These are phyloP conservation scores for Cladosporium sp. DNA, from an alignment of 2,329 filamentous ascomycete genomes.

Conservation along the genomic window DNA sequence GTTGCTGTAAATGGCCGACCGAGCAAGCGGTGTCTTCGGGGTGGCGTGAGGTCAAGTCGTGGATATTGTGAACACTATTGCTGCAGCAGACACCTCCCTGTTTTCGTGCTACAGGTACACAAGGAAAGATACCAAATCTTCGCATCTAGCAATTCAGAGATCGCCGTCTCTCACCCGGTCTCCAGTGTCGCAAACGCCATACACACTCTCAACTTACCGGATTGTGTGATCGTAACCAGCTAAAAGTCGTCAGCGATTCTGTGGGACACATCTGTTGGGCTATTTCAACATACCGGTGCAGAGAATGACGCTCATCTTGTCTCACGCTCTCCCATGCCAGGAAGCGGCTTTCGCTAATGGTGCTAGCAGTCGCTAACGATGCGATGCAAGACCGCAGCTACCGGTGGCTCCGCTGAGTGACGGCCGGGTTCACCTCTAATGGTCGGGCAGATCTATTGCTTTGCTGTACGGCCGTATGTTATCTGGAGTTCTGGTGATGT, in stretches of 20 bases:
- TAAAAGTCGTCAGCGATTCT: slow-evolving; percentile 6
- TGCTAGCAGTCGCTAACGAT: slow-evolving; percentile 6
- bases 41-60: not conserved
- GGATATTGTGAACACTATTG: not conserved
- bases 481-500: not conserved
- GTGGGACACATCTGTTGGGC: slow-evolving; percentile 23
- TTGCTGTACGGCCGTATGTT: not conserved
- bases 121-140: not conserved
- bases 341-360: slow-evolving; percentile 10
- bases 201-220: slow-evolving; percentile 50
- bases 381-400: not conserved
- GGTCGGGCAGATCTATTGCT: not conserved
- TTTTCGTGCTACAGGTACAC: not conserved
- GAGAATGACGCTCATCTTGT: slow-evolving; percentile 64
- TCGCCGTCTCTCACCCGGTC: not conserved
- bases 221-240: slow-evolving; percentile 77
- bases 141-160: not conserved
- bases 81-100: not conserved
- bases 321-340: slow-evolving; percentile 10
- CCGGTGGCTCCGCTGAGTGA: not conserved
- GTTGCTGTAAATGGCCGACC: too few relatives aligned
- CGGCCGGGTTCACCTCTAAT: not conserved
- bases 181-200: not conserved
- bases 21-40: not conserved
- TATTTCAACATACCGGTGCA: slow-evolving; percentile 58